Evolutionary conservation across 352 stramenopile genomes (phyloP), one percentile per base, ranked within the genome.

Genomic region (Elongisporangium undulatum): DNA sequence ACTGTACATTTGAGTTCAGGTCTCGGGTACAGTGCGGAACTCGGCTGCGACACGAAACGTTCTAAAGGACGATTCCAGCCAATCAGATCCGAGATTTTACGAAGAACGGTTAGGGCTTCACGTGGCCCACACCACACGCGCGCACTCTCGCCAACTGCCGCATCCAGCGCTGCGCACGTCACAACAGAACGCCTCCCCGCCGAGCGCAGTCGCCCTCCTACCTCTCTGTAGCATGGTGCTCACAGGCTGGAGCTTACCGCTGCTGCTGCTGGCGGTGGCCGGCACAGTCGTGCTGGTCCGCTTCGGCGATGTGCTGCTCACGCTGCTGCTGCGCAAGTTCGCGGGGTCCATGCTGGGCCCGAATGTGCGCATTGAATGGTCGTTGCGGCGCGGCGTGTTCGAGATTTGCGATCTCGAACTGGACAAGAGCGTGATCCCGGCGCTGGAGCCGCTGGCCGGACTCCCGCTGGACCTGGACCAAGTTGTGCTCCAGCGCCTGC

Each of bases 391-490:
- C 10, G 82, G 84, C 8, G 68, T 73, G 17, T 58, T 95, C 22
- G 81, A 82, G 67, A 58, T 95, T 50, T 73, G 70, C 48, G 69
- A 87, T 52, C 55, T 95, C 26, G 66, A 66, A 53, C 50, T 93
- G 51, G 71, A 63, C 21, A 72, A 68, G 21, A 29, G 66, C 4
- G 51, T 78, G 56, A 62, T 89, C 22, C 79, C 77, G 19, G 68
- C 78, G 29, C 48, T 92, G 24, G 81, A 88, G 71, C 76, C 77
- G 29, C 63, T 86, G 45, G 58, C 71, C 5, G 85, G 82, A 12
- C 22, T 92, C 49, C 85, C 85, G 12, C 71, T 90, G 41, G 74
- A 77, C 41, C 65, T 91, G n/a, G 78, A 92, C 38, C 73, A 77
- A 16, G 45, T 92, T 45, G 68, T 81, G 51, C 61, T 95, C 55